phyloP scores from a whole-genome alignment of 768 basidiomycete species.

The Favolaschia claudopus region DNA sequence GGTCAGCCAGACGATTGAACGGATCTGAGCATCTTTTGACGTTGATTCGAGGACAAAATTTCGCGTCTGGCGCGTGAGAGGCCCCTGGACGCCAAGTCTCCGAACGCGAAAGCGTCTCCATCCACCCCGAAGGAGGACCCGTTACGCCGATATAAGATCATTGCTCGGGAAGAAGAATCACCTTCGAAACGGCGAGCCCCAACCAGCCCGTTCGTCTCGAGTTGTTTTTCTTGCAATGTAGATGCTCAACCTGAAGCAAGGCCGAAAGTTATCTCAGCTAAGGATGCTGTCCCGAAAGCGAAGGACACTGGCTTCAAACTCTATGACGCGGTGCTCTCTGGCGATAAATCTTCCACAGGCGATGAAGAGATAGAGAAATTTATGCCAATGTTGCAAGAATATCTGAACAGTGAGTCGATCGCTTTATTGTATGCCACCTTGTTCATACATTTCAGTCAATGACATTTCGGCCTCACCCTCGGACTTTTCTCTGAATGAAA shows the following conservation, averaged over 20 bases:
- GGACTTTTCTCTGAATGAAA: background rate
- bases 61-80: constrained; percentile 57
- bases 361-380: constrained; percentile 81
- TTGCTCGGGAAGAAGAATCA: constrained; percentile 41
- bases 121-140: constrained; percentile 41
- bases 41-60: constrained; percentile 57
- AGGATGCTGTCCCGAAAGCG: constrained; percentile 48
- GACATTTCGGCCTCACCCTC: constrained; percentile 28
- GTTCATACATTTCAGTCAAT: constrained; percentile 31
- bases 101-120: constrained; percentile 28
- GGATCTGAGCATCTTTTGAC: background rate
- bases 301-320: constrained; percentile 60
- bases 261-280: constrained; percentile 62
- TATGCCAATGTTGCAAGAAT: constrained; percentile 78
- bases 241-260: constrained; percentile 38
- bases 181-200: constrained; percentile 36
- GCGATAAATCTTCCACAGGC: constrained; percentile 36
- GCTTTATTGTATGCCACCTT: background rate
- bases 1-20: constrained; percentile 46
- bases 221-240: constrained; percentile 2
- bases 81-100: constrained; percentile 21
- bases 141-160: constrained; percentile 60
- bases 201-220: constrained; percentile 50
- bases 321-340: constrained; percentile 72
- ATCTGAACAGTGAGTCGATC: constrained; percentile 61